phyloP scores from a whole-genome alignment of 1,284 basidiomycete species.

The Cutaneotrichosporon sp. region DNA sequence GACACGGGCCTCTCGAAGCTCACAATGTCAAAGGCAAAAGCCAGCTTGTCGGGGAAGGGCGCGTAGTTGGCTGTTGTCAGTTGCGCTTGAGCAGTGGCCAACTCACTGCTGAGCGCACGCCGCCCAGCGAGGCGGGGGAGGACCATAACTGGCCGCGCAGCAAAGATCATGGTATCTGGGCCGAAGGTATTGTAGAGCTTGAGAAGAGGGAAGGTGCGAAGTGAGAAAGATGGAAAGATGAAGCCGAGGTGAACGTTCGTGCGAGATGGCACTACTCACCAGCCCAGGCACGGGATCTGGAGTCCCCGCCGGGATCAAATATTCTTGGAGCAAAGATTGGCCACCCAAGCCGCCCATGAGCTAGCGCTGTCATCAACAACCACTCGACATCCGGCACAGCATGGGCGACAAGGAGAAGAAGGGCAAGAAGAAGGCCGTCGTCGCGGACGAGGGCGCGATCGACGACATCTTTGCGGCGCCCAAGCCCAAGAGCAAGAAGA shows the following conservation, averaged over 20 bases:
- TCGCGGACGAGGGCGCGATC: conserved; percentile 2
- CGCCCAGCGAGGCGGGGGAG: background rate
- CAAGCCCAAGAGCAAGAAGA: conserved; percentile 27
- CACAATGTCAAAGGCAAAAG: conserved; percentile 55
- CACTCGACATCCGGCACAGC: background rate
- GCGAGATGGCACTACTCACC: background rate
- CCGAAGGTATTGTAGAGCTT: background rate
- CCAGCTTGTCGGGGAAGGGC: conserved; percentile 42
- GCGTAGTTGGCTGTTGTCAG: background rate
- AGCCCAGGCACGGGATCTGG: background rate
- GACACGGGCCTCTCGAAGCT: too few species aligned
- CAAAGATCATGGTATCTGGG: background rate
- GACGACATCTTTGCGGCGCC: conserved; percentile 18
- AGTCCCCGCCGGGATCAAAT: conserved; percentile 5
- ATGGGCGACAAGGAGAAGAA: conserved; percentile 18
- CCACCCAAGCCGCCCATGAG: background rate
- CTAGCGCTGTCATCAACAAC: too few species aligned
- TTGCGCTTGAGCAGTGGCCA: background rate
- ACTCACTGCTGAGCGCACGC: background rate
- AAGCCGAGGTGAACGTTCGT: background rate
- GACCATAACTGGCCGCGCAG: background rate
- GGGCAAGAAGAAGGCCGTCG: conserved; percentile 26
- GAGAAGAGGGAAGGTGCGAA: background rate
- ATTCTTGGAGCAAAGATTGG: background rate
- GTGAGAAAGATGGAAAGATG: background rate